Evolutionary conservation across 805 yeast genomes (phyloP).

Genomic region (Wickerhamiella sergipiensis): DNA sequence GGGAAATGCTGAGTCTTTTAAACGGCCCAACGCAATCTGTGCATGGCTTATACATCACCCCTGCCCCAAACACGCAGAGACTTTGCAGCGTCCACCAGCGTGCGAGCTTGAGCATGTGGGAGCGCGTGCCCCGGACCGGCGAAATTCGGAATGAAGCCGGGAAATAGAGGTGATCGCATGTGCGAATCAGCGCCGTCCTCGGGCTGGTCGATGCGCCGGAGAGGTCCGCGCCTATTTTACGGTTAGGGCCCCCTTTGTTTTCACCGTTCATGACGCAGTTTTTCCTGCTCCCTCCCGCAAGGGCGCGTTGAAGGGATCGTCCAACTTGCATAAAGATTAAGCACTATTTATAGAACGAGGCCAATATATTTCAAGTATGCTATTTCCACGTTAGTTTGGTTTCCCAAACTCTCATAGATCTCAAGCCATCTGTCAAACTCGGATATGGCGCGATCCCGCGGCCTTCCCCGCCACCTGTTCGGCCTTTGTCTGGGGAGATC

Average conservation of each 20-base stretch:
- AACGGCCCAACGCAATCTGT: background rate
- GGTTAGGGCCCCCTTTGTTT: background rate
- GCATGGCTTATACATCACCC: background rate
- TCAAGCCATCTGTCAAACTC: background rate
- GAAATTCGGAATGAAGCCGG: background rate
- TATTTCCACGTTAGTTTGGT: background rate
- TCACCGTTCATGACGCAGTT: background rate
- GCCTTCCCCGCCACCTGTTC: too few relatives aligned
- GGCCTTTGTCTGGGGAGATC: too few relatives aligned
- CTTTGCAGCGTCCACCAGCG: background rate
- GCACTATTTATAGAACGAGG: background rate
- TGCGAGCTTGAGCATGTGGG: too few relatives aligned
- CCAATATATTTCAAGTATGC: background rate
- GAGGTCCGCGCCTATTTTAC: background rate
- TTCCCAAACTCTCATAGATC: too few relatives aligned
- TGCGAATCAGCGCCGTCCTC: background rate
- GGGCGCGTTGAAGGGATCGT: background rate
- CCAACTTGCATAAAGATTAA: background rate
- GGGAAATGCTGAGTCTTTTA: background rate
- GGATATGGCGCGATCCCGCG: background rate
- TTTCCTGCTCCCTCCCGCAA: background rate
- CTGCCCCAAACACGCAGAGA: background rate
- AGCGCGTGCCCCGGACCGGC: background rate
- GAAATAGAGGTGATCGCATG: background rate
- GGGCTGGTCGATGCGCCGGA: background rate